Conservation (phyloP, 1,284 basidiomycete species). For the Malassezia vespertilionis region DNA sequence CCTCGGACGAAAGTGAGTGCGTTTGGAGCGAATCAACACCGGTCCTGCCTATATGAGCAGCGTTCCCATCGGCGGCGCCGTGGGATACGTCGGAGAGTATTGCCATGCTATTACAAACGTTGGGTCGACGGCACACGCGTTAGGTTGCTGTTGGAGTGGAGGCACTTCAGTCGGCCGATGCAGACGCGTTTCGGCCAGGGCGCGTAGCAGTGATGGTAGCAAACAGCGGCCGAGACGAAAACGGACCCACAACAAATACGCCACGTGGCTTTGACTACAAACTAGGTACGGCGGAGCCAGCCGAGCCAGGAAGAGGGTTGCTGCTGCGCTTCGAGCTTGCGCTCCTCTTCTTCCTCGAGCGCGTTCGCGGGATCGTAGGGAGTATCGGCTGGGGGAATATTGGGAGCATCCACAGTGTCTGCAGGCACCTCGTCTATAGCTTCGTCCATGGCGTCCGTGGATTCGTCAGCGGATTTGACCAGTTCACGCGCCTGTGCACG, state of each 20-base stretch:
- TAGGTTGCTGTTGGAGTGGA: conserved; percentile 13
- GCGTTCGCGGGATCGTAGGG: conserved; percentile 35
- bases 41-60: not conserved
- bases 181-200: conserved; percentile 1
- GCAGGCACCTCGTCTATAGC: conserved; percentile 9
- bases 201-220: conserved; percentile 17
- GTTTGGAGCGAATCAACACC: conserved; percentile 12
- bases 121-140: conserved; percentile 2
- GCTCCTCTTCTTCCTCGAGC: conserved; percentile 31
- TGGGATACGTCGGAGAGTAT: conserved; percentile 7
- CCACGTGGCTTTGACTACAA: conserved; percentile 5
- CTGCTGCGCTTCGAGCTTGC: conserved; percentile 8
- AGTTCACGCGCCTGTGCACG: conserved; percentile 16
- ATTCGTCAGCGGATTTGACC: conserved; percentile 2
- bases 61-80: not conserved
- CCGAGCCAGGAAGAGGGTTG: conserved; percentile 30
- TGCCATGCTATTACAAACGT: not conserved
- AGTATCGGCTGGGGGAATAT: too few species aligned
- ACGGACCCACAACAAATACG: not conserved
- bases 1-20: conserved; percentile 11
- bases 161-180: conserved; percentile 17
- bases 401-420: too few species aligned
- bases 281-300: conserved; percentile 25
- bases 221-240: conserved; percentile 12
- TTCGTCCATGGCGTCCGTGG: conserved; percentile 9